phyloP scores from a whole-genome alignment of 208 protist species.

The Histomonas meleagridis region DNA sequence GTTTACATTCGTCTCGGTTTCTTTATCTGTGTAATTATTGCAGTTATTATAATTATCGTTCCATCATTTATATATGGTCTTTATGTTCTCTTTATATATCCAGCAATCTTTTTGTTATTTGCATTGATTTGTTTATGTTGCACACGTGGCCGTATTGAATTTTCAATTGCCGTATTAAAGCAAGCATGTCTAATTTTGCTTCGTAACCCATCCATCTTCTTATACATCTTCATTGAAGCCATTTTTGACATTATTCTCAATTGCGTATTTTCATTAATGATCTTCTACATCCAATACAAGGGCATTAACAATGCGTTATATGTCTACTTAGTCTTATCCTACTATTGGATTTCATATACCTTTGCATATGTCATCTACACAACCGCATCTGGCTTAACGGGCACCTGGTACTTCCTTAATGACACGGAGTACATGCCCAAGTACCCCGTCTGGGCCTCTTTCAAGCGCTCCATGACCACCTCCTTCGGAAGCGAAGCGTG shows the following conservation, averaged over 20 bases:
- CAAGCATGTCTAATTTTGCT: not conserved
- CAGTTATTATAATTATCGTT: not conserved
- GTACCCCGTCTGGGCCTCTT: not conserved
- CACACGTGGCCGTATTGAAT: not conserved
- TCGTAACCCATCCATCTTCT: not conserved
- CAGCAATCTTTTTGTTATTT: not conserved
- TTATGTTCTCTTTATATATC: not conserved
- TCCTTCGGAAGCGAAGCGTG: not conserved
- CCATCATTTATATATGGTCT: not conserved
- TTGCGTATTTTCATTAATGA: not conserved
- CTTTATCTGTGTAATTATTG: not conserved
- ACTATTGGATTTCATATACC: not conserved
- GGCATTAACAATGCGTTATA: too few relatives aligned
- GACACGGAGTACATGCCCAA: constrained; percentile 12
- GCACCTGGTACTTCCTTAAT: not conserved
- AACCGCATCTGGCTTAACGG: not conserved
- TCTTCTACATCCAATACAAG: not conserved
- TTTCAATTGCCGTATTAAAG: not conserved
- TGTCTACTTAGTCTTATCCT: not conserved
- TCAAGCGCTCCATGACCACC: not conserved
- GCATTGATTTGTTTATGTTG: not conserved
- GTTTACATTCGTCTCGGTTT: not conserved
- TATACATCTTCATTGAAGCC: not conserved
- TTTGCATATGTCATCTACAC: not conserved
- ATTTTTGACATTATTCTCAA: not conserved